Conservation (phyloP, 768 basidiomycete genomes). For the Suillus hirtellus region DNA sequence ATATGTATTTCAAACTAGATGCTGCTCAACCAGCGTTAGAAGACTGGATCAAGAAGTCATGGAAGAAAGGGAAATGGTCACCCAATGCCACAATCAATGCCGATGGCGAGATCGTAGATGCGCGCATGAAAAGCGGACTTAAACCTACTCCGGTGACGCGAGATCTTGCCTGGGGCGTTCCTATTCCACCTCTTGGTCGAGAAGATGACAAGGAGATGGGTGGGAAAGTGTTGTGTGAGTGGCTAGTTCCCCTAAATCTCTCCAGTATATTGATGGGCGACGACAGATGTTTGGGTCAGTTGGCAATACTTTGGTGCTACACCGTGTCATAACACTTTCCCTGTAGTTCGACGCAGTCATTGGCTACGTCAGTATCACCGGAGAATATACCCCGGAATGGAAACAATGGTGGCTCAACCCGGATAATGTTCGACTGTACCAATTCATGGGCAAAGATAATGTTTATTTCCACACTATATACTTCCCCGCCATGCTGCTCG, state of each 20-base stretch:
- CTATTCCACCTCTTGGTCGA: constrained; percentile 72
- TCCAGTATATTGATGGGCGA: constrained; percentile 12
- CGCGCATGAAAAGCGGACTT: constrained; percentile 82
- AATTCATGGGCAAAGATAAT: constrained; percentile 99
- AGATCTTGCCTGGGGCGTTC: constrained; percentile 95
- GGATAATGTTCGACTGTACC: constrained; percentile 85
- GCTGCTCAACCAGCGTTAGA: constrained; percentile 79
- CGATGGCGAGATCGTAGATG: constrained; percentile 88
- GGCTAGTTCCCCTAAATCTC: not conserved
- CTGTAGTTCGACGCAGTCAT: constrained; percentile 94
- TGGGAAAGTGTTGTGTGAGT: constrained; percentile 93
- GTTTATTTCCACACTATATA: constrained; percentile 98
- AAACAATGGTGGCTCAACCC: constrained; percentile 96
- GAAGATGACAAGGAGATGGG: constrained; percentile 84
- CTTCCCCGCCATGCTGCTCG: constrained; percentile 88
- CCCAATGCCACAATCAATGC: constrained; percentile 87
- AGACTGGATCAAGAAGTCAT: constrained; percentile 83
- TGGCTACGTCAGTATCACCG: constrained; percentile 97
- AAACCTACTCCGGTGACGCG: constrained; percentile 89
- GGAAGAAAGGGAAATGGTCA: constrained; percentile 87
- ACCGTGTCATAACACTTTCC: constrained; percentile 11
- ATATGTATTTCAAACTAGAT: constrained; percentile 91
- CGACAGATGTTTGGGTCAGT: constrained; percentile 89
- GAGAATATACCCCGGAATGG: constrained; percentile 93
- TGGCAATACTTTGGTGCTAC: not conserved